Evolutionary conservation across 1,284 basidiomycete species (phyloP), one percentile per base, ranked within the genome.

Genomic region (Cutaneotrichosporon sp.): DNA sequence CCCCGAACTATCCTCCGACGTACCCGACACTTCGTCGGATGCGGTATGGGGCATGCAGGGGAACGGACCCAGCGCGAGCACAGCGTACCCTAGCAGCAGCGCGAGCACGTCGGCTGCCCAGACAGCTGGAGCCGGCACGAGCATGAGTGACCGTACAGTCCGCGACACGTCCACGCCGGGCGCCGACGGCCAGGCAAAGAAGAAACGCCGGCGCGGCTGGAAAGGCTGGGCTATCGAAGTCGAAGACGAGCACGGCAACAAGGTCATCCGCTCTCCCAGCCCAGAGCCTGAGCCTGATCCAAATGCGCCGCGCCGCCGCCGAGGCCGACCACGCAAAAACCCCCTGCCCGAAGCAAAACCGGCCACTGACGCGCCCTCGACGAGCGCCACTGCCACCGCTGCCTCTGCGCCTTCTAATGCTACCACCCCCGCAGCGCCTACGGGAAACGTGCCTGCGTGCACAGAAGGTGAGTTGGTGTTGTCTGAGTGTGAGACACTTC

Each of bases 151-250:
- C 21, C 21, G 40, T 21, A 22, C 21, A 20, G 21, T 14, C 21
- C n/a, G 26, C 26, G 35, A 38, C 36, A 15, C 20, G 30, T 22
- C 14, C 35, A 46, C 20, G 22, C 20, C 36, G 35, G 20, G 22
- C 17, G 45, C 20, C 35, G 9, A 17, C 45, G 15, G 37, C 45
- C 33, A 42, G 1, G 30, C 46, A 13, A 68, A 66, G 55, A 66
- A 64, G 54, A 68, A 66, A 58, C 62, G 59, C 42, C 49, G 54
- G 13, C 54, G 54, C 18, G 69, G 70, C 2, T 72, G 69, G 70
- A 72, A 72, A 56, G 71, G 71, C 2, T 73, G 65, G 64, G 68
- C 66, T 4, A 62, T 70, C 51, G 68, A 70, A 23, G 43, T 67
- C 38, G 64, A 64, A 22, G 71, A 73, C 60, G 71, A 69, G 40